A percentile compares a stretch with the other conserved stretches of the same genome.
Evolutionary conservation across 805 yeast species (phyloP).

Genomic region (Metschnikowia kofuensis): DNA sequence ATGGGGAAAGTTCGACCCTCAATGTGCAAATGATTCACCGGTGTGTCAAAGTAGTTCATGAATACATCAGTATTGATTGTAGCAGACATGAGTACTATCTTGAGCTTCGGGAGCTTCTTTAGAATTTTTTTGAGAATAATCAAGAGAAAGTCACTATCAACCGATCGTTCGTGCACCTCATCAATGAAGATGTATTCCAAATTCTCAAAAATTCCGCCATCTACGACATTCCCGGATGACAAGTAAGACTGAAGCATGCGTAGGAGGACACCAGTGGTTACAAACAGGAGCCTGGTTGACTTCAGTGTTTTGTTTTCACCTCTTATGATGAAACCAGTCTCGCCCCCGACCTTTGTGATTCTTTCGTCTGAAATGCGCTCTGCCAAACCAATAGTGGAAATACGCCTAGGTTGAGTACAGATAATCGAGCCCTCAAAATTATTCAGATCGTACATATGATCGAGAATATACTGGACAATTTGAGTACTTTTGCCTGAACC

Average conservation of each 20-base stretch:
- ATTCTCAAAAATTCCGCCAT: slow-evolving; percentile 40
- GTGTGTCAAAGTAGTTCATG: slow-evolving; percentile 56
- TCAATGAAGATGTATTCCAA: slow-evolving; percentile 78
- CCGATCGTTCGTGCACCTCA: slow-evolving; percentile 95
- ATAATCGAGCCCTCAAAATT: slow-evolving; percentile 60
- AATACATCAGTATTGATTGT: slow-evolving; percentile 76
- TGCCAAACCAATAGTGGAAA: slow-evolving; percentile 91
- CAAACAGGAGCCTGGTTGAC: slow-evolving; percentile 74
- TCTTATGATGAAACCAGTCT: slow-evolving; percentile 85
- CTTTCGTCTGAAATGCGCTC: slow-evolving; percentile 90
- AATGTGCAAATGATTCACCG: slow-evolving; percentile 68
- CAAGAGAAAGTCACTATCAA: slow-evolving; percentile 82
- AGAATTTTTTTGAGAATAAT: slow-evolving; percentile 69
- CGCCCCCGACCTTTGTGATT: slow-evolving; percentile 58
- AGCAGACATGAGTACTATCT: slow-evolving; percentile 87
- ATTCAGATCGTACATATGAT: slow-evolving; percentile 49
- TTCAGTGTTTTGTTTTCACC: slow-evolving; percentile 73
- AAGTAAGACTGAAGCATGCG: slow-evolving; percentile 71
- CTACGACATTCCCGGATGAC: slow-evolving; percentile 13
- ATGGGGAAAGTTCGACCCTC: slow-evolving; percentile 95
- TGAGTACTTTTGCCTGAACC: slow-evolving; percentile 98
- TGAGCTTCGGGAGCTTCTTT: slow-evolving; percentile 50
- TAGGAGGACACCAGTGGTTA: slow-evolving; percentile 88
- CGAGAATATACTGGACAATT: slow-evolving; percentile 84
- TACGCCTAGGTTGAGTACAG: slow-evolving; percentile 95